Evolutionary conservation across 441 rosid genomes (phyloP).

Genomic region (Francoa sonchifolia): DNA sequence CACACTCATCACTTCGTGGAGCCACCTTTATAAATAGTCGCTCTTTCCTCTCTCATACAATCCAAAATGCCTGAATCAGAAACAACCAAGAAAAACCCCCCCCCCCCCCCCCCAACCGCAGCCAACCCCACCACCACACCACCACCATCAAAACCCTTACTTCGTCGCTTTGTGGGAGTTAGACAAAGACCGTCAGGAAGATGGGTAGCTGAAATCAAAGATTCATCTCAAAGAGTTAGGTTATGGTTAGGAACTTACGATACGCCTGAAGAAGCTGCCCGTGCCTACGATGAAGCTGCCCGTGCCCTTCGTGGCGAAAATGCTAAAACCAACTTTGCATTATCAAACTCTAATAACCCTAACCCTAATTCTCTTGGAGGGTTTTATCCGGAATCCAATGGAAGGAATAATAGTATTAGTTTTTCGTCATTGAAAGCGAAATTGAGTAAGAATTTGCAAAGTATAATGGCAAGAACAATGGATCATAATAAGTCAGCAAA

Average conservation of each 20-base stretch:
- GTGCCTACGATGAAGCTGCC: slow-evolving; percentile 61
- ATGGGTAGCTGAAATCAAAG: slow-evolving; percentile 89
- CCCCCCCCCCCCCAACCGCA: neutral
- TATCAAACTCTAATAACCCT: slow-evolving; percentile 8
- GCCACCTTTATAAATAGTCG: slow-evolving; percentile 8
- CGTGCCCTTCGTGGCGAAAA: slow-evolving; percentile 59
- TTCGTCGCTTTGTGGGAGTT: slow-evolving; percentile 57
- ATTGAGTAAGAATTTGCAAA: slow-evolving; percentile 51
- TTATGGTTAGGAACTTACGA: slow-evolving; percentile 76
- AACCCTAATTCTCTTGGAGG: slow-evolving; percentile 15
- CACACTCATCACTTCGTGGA: slow-evolving; percentile 7
- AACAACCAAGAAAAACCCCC: neutral
- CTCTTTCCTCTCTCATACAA: too few relatives aligned
- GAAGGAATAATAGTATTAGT: too few relatives aligned
- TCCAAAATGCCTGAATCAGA: too few relatives aligned
- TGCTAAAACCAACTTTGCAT: slow-evolving; percentile 51
- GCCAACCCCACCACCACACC: slow-evolving; percentile 4
- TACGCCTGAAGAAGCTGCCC: slow-evolving; percentile 68
- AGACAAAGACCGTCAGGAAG: slow-evolving; percentile 75
- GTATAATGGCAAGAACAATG: slow-evolving; percentile 36
- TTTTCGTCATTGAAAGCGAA: slow-evolving; percentile 51
- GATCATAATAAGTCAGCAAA: slow-evolving; percentile 30
- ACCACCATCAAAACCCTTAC: slow-evolving; percentile 13
- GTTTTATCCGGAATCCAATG: too few relatives aligned
- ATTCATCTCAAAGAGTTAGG: slow-evolving; percentile 66